Percentiles rank a stretch among this genome's conserved stretches.
phyloP scores from a whole-genome alignment of 768 basidiomycete genomes.

The Pleurotus sapidus region DNA sequence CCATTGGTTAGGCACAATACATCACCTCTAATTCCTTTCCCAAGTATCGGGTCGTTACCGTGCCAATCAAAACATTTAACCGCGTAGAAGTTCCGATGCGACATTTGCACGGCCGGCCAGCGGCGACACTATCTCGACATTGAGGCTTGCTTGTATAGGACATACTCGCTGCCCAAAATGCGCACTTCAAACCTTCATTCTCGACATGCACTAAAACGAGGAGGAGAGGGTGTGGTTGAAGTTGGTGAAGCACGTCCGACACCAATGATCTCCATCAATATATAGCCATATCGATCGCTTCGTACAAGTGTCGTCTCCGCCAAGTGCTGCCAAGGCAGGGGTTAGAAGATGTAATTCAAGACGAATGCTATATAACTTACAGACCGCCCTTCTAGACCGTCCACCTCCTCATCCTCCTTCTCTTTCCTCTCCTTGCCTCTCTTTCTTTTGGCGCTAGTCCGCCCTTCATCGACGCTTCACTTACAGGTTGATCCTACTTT shows the following conservation, averaged over 20 bases:
- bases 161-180: no score
- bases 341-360: constrained; percentile 1
- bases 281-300: neutral
- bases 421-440: constrained; percentile 6
- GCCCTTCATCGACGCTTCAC: constrained; percentile 14
- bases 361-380: neutral
- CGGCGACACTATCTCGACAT: no score
- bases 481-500: constrained; percentile 9
- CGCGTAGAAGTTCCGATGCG: no score
- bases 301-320: neutral
- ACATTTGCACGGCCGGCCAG: no score
- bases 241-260: neutral
- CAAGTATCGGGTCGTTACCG: no score
- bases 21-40: no score
- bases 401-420: constrained; percentile 6
- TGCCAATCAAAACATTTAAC: no score
- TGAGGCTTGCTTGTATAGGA: no score
- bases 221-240: no score
- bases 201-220: no score
- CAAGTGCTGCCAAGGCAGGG: constrained; percentile 6
- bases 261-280: neutral
- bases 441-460: constrained; percentile 18
- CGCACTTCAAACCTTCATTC: no score
- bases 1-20: no score
- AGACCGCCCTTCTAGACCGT: constrained; percentile 3